Base-by-base conservation (phyloP, 805 yeast species). In the Tetrapisispora iriomotensis region DNA sequence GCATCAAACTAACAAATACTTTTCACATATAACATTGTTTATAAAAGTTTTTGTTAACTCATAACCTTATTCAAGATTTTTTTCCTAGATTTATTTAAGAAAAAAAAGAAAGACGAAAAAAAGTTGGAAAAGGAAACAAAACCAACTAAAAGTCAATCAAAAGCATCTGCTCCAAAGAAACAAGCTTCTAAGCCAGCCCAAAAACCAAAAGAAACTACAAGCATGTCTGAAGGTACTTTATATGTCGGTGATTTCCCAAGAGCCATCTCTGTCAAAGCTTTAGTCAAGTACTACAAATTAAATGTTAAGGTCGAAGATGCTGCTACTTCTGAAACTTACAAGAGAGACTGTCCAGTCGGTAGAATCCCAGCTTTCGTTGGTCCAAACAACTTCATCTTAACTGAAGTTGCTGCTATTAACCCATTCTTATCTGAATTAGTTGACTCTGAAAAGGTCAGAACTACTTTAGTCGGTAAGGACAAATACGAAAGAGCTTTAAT, bases 311-410 rank as follows among this genome's bases (percentile, higher is more conserved):
- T 77, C 46, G 69, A 63, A 33, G 70, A 67, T 51, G 51, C 54
- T 9, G 48, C 53, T 13, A 49, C 51, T 20, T 46, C 47, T 22
- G 44, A 37, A 17, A 48, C 47, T 13, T 75, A 54, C 61, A 54
- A 56, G 39, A 64, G 66, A 46, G 50, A 64, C 54, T 82, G 81
- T 74, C 86, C 88, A 59, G 66, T 78, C 58, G 66, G 61, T 42
- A 74, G 71, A 63, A 64, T 68, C 46, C 92, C 94, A 64, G 75
- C 84, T 46, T 79, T 79, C 51, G 51, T 74, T 60, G 87, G 84
- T 43, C 78, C 81, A 56, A 74, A 81, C 60, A 87, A 88, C 45
- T 76, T 68, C 71, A 78, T 79, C 61, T 68, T 82, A 59, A 69
- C 73, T 49, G 90, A 82, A 72, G 67, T 66, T 41, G 67, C 77